Conservation (phyloP, 2,329 filamentous ascomycete genomes). For the Tolypocladium sp. region DNA sequence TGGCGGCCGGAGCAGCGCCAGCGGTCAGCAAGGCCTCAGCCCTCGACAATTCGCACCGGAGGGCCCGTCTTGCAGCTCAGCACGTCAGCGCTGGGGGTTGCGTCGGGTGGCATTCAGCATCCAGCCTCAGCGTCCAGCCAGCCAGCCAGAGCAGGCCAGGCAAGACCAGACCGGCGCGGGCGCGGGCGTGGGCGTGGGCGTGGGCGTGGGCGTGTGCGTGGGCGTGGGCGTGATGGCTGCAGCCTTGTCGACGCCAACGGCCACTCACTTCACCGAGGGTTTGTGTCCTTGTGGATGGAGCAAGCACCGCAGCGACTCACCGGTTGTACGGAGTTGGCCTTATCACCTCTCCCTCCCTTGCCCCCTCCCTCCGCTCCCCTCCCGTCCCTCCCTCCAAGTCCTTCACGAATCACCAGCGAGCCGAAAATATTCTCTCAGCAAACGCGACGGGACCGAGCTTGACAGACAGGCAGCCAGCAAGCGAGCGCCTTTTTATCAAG, state of each 20-base stretch:
- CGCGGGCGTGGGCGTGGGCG: too few relatives aligned
- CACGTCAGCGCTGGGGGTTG: neutral
- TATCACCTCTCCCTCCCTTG: neutral
- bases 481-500: neutral
- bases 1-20: neutral
- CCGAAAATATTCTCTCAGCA: neutral
- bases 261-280: neutral
- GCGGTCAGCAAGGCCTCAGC: neutral
- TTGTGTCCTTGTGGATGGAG: neutral
- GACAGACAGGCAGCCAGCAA: neutral
- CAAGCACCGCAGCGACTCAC: neutral
- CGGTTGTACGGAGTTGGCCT: neutral
- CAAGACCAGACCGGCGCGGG: too few relatives aligned
- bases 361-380: neutral
- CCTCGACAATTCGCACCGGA: neutral
- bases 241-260: neutral
- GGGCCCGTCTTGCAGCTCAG: neutral
- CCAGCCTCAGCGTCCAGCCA: too few relatives aligned
- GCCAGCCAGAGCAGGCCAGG: too few relatives aligned
- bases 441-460: neutral
- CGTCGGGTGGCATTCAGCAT: too few relatives aligned
- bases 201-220: too few relatives aligned
- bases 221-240: neutral
- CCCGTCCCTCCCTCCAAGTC: neutral
- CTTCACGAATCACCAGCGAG: neutral